Base-by-base conservation (phyloP, 257 asterid genomes). In the Coffea eugenioides region DNA sequence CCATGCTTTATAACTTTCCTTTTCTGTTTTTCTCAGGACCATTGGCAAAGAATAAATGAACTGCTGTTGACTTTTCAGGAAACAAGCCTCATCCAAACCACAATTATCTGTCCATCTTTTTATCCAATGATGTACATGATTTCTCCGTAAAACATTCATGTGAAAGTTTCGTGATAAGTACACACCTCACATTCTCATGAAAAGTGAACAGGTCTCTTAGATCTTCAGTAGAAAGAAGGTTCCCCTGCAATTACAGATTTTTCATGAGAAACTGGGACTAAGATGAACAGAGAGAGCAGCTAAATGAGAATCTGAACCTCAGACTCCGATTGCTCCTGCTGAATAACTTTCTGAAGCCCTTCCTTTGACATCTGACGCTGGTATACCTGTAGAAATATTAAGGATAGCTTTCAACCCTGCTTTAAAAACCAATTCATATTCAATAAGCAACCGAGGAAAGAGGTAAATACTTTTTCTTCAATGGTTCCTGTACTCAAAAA, bases 321-420 rank as follows among this genome's bases (percentile, higher is more conserved):
- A 16, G 88, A 79, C 80, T 91, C 97, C 23, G 79, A 88, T 56
- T 88, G 93, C 85, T 93, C 97, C 80, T 87, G 95, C 89, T 95
- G 97, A 83, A 95, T 93, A 86, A 95, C 97, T 81, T 92, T 80
- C 82, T 93, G 98, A 86, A 95, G 98, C 65, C 99, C 98, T 87
- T 95, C 99, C 89, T 95, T 95, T 71, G 99, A 95, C 97, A 95
- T 95, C 84, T 95, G 99, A 72, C 98, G 97, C 92, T 95, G 99
- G 93, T 89, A 95, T 76, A 95, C 98, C 99, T 95, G 86, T 81
- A 73, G 69, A 69, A 79, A 66, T 67, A 69, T 43, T 52, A 8
- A 56, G 65, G 11, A 81, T 2, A 14, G 23, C 61, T 31, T 39
- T 41, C 27, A 72, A 36, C 3, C 21, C 6, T 54, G 70, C 57